These are phyloP conservation scores for Brassica rapa DNA, from an alignment of 345 rosid genomes.

Conservation along the genomic window DNA sequence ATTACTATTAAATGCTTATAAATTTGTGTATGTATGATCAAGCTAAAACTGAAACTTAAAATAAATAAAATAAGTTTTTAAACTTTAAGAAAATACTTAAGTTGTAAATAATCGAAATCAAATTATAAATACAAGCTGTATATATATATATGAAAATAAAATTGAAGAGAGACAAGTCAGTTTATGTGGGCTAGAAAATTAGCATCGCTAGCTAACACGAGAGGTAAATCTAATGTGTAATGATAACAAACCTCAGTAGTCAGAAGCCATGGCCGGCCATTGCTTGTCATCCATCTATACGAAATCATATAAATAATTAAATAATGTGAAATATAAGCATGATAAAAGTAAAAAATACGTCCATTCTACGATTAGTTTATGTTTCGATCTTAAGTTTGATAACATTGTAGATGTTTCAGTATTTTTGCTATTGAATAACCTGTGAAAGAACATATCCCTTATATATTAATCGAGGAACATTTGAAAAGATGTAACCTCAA, in stretches of 20 bases:
- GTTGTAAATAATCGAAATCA: background rate
- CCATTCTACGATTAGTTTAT: background rate
- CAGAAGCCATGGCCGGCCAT: background rate
- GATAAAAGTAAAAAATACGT: background rate
- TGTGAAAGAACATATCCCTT: background rate
- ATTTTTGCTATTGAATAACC: background rate
- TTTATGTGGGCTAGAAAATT: background rate
- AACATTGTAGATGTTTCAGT: background rate
- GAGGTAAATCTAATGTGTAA: background rate
- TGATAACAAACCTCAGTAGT: background rate
- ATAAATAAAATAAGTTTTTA: background rate
- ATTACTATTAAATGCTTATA: background rate
- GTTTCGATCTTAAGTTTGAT: background rate
- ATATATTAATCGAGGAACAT: too few relatives aligned
- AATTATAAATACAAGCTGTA: background rate
- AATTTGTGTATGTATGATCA: background rate
- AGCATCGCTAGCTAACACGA: background rate
- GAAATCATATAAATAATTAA: background rate
- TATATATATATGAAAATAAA: background rate
- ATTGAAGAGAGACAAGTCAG: background rate
- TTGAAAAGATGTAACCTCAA: too few relatives aligned
- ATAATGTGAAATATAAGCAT: background rate
- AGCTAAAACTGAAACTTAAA: background rate
- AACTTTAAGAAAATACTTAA: background rate
- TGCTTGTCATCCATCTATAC: background rate